Percentiles rank a stretch among this genome's conserved stretches.
Conservation (phyloP, 1,284 basidiomycete species). For the Ganoderma multipileum region DNA sequence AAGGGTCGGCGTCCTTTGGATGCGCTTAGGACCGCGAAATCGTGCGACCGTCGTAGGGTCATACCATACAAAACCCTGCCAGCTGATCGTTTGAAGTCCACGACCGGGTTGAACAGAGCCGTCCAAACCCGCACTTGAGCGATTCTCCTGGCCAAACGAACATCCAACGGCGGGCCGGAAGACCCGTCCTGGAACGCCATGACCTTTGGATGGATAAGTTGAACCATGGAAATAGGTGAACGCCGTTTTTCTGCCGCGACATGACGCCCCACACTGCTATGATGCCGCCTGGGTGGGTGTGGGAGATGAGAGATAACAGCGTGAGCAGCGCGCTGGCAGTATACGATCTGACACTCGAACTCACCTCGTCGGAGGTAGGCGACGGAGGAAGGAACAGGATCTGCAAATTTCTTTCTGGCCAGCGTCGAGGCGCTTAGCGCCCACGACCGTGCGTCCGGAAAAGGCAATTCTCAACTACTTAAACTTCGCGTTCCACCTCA, state of each 20-base stretch:
- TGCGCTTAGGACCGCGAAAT: not conserved
- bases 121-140: not conserved
- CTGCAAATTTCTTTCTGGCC: not conserved
- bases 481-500: not conserved
- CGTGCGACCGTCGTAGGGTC: not conserved
- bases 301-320: not conserved
- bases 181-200: not conserved
- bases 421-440: not conserved
- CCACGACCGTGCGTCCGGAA: not conserved
- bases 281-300: not conserved
- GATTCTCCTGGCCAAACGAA: not conserved
- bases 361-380: slow-evolving; percentile 2
- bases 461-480: slow-evolving; percentile 8
- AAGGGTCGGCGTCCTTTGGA: not conserved
- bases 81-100: not conserved
- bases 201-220: not conserved
- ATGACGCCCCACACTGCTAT: not conserved
- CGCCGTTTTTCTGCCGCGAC: not conserved
- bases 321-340: slow-evolving; percentile 2
- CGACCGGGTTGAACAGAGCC: not conserved
- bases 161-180: not conserved
- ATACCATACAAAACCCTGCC: not conserved
- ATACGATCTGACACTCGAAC: slow-evolving; percentile 8
- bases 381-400: not conserved
- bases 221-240: too few relatives aligned